Conservation (phyloP, 257 asterid species). For the Catharanthus roseus region DNA sequence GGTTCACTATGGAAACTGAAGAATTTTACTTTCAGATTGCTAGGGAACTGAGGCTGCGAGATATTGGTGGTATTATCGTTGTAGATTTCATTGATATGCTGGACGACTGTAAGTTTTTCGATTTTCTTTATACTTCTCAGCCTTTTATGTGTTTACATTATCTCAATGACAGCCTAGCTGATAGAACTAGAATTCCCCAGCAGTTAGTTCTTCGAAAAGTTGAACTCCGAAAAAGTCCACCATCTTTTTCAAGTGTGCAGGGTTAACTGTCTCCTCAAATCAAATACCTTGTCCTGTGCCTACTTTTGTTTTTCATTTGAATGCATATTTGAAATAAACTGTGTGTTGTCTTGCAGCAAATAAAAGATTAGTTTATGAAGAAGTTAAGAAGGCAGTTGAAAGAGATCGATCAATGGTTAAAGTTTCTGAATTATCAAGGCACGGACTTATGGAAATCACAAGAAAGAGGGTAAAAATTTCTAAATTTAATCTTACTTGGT, state of each 20-base stretch:
- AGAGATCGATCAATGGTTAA: slow-evolving; percentile 85
- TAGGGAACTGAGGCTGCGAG: slow-evolving; percentile 94
- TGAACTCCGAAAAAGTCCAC: background rate
- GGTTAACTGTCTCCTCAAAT: background rate
- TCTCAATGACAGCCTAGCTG: background rate
- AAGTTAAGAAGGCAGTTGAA: slow-evolving; percentile 78
- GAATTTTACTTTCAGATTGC: slow-evolving; percentile 58
- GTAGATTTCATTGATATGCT: slow-evolving; percentile 99
- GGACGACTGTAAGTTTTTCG: slow-evolving; percentile 70
- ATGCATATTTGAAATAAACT: background rate
- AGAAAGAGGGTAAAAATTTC: slow-evolving; percentile 63
- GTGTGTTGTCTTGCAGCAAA: slow-evolving; percentile 50
- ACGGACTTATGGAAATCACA: slow-evolving; percentile 98
- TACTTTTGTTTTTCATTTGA: background rate
- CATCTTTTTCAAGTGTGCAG: background rate
- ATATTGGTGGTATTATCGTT: slow-evolving; percentile 93
- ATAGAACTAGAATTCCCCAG: background rate
- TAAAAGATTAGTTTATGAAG: slow-evolving; percentile 83
- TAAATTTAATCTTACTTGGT: background rate
- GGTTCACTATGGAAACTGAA: slow-evolving; percentile 9
- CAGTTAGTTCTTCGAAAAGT: background rate
- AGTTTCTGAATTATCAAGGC: slow-evolving; percentile 81
- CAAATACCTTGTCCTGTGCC: background rate
- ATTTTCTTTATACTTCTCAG: slow-evolving; percentile 12
- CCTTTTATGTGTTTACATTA: slow-evolving; percentile 8